Evolutionary conservation across 805 yeast species (phyloP).

Genomic region (Candida succiphila): DNA sequence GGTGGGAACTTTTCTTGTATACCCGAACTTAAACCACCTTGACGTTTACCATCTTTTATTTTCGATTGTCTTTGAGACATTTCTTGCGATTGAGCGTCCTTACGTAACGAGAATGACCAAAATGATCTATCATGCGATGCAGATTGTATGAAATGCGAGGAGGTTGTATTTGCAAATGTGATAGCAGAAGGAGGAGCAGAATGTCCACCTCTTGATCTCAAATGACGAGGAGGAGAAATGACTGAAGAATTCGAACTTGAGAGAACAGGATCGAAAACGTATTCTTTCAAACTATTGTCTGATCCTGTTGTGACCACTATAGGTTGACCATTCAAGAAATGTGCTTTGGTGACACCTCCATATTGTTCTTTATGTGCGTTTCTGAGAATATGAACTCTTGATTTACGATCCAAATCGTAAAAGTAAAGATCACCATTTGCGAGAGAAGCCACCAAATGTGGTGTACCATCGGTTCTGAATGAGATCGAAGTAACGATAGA

Average conservation of each 20-base stretch:
- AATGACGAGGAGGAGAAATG: conserved; percentile 80
- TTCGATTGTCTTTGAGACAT: conserved; percentile 63
- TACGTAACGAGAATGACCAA: conserved; percentile 88
- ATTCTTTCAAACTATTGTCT: conserved; percentile 83
- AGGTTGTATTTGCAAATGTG: conserved; percentile 59
- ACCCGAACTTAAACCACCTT: conserved; percentile 44
- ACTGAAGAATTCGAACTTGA: conserved; percentile 53
- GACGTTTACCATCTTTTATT: conserved; percentile 33
- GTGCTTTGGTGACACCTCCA: conserved; percentile 71
- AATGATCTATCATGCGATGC: conserved; percentile 80
- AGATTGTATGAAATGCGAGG: conserved; percentile 79
- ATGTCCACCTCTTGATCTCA: conserved; percentile 97
- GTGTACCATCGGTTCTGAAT: conserved; percentile 83
- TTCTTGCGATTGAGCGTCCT: conserved; percentile 94
- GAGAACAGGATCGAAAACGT: conserved; percentile 86
- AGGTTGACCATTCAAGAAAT: conserved; percentile 86
- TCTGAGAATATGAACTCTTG: conserved; percentile 69
- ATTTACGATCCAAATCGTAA: conserved; percentile 64
- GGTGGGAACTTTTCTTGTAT: conserved; percentile 71
- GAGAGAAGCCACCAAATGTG: conserved; percentile 75
- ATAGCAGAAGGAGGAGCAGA: conserved; percentile 78
- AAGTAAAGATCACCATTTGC: conserved; percentile 76
- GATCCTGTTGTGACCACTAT: conserved; percentile 83
- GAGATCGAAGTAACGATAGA: conserved; percentile 52
- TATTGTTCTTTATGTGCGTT: conserved; percentile 60